phyloP scores from a whole-genome alignment of 2,329 filamentous ascomycete genomes.

The Ramularia endophylla region DNA sequence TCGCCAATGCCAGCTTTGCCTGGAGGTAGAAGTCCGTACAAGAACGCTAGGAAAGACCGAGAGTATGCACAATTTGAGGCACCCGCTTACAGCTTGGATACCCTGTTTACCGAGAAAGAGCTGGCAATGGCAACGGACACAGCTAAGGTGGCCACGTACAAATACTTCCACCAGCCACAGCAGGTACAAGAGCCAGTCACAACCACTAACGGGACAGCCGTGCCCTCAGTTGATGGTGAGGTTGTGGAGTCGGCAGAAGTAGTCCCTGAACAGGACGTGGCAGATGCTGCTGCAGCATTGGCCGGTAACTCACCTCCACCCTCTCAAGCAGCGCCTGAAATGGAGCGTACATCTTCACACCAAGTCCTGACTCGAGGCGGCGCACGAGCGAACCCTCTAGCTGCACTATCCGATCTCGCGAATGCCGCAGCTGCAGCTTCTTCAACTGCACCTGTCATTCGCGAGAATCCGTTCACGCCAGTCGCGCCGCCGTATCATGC shows the following conservation, averaged over 20 bases:
- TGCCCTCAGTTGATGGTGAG: constrained; percentile 27
- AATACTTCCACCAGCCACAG: constrained; percentile 50
- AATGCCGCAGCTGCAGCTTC: constrained; percentile 34
- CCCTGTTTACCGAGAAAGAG: constrained; percentile 63
- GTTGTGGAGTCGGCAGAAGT: constrained; percentile 24
- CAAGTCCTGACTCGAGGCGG: constrained; percentile 49
- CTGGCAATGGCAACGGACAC: constrained; percentile 56
- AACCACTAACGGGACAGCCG: constrained; percentile 24
- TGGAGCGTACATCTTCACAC: constrained; percentile 56
- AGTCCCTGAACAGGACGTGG: constrained; percentile 20
- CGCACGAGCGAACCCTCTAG: constrained; percentile 42
- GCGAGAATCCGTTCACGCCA: constrained; percentile 39
- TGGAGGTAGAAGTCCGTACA: constrained; percentile 45
- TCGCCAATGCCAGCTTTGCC: constrained; percentile 51
- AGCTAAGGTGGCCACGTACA: constrained; percentile 53
- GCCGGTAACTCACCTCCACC: constrained; percentile 24
- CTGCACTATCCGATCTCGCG: constrained; percentile 51
- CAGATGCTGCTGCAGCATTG: constrained; percentile 18
- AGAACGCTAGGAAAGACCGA: constrained; percentile 48
- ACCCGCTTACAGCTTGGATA: constrained; percentile 55
- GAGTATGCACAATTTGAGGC: constrained; percentile 53
- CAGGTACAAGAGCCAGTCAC: constrained; percentile 21
- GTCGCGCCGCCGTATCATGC: constrained; percentile 41
- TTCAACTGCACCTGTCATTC: constrained; percentile 23
- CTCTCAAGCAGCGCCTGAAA: constrained; percentile 38